Evolutionary conservation across 345 rosid genomes (phyloP).

Genomic region (Conringia planisiliqua): DNA sequence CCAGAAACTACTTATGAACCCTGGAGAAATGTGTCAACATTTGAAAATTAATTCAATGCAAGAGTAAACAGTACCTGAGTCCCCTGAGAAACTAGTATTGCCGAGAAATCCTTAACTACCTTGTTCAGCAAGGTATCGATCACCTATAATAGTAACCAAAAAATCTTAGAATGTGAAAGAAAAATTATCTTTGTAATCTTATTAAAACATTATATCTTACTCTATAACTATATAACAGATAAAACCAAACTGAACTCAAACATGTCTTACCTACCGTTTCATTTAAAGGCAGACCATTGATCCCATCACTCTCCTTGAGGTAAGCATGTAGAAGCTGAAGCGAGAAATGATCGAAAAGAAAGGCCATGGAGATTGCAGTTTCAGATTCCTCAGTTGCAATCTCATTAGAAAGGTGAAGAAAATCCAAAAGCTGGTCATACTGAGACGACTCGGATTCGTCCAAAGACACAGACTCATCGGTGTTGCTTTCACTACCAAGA

Average conservation of each 20-base stretch:
- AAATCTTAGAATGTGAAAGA: constrained; percentile 16
- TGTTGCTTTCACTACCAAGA: constrained; percentile 71
- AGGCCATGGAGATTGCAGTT: constrained; percentile 66
- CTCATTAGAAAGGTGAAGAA: constrained; percentile 79
- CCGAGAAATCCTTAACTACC: constrained; percentile 86
- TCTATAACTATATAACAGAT: not conserved
- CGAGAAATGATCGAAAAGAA: constrained; percentile 82
- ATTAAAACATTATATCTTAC: too few species aligned
- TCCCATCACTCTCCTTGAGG: constrained; percentile 62
- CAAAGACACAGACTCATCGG: constrained; percentile 74
- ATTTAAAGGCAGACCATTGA: constrained; percentile 76
- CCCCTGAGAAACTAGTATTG: constrained; percentile 83
- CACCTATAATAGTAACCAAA: constrained; percentile 42
- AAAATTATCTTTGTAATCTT: not conserved
- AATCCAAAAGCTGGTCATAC: constrained; percentile 78
- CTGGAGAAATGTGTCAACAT: not conserved
- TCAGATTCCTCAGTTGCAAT: constrained; percentile 72
- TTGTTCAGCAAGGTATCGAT: constrained; percentile 76
- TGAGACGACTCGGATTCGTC: constrained; percentile 91
- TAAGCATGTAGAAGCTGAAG: constrained; percentile 80
- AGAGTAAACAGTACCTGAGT: constrained; percentile 51
- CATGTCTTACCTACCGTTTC: constrained; percentile 84
- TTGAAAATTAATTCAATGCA: not conserved
- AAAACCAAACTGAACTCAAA: not conserved
- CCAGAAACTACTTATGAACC: not conserved